phyloP scores from a whole-genome alignment of 305 asterid genomes.

The Andrographis paniculata region DNA sequence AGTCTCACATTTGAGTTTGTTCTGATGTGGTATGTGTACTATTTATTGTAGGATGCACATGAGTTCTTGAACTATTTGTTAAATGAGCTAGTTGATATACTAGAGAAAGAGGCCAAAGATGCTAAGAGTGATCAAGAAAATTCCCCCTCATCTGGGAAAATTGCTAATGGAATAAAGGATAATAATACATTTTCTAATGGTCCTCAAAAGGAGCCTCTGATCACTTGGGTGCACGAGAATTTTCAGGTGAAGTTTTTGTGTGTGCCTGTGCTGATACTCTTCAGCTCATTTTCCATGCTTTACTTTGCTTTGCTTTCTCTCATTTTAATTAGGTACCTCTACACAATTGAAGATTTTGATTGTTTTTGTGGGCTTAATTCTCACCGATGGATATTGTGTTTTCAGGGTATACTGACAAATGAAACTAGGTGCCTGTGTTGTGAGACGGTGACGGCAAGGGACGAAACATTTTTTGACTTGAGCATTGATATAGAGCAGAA shows the following conservation, averaged over 20 bases:
- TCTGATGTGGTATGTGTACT: neutral
- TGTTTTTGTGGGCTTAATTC: neutral
- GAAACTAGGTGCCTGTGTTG: slow-evolving; percentile 85
- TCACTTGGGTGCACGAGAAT: slow-evolving; percentile 91
- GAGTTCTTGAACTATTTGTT: slow-evolving; percentile 85
- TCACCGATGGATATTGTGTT: neutral
- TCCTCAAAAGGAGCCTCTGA: slow-evolving; percentile 49
- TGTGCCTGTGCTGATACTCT: neutral
- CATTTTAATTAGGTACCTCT: neutral
- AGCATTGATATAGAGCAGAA: slow-evolving; percentile 94
- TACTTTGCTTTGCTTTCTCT: neutral
- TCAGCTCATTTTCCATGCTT: neutral
- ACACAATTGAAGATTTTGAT: neutral
- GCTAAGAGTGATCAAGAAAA: slow-evolving; percentile 49
- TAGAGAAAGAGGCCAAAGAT: slow-evolving; percentile 71
- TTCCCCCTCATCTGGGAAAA: slow-evolving; percentile 27
- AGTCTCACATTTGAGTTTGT: neutral
- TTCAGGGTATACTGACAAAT: slow-evolving; percentile 80
- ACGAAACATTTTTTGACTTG: slow-evolving; percentile 84
- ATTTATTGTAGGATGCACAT: slow-evolving; percentile 65
- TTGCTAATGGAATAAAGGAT: slow-evolving; percentile 56
- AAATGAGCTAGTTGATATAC: slow-evolving; percentile 82
- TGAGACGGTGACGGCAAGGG: slow-evolving; percentile 91
- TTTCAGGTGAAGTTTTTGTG: slow-evolving; percentile 51
- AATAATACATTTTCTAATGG: slow-evolving; percentile 33